Conservation (phyloP, 176 grass and related monocot species). For the Phyllostachys edulis region DNA sequence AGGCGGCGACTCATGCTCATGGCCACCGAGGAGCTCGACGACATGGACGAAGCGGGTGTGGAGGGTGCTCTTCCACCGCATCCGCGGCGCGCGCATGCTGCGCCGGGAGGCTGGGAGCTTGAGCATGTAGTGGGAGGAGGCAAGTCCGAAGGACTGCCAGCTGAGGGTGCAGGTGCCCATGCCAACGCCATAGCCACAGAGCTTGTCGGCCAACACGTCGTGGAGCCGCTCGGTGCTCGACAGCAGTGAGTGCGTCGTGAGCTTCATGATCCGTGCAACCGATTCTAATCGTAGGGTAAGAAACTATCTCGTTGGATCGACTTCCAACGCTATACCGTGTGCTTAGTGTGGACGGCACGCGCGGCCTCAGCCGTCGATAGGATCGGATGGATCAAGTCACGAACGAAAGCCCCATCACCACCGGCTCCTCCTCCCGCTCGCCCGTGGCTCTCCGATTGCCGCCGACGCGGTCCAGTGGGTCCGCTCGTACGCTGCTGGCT, state of each 20-base stretch:
- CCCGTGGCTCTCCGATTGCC: conserved; percentile 36
- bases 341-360: too few species aligned
- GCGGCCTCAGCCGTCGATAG: too few species aligned
- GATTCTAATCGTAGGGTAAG: too few species aligned
- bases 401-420: neutral
- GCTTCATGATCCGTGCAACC: too few species aligned
- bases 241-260: too few species aligned
- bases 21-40: conserved; percentile 89
- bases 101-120: conserved; percentile 46
- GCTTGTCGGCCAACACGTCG: conserved; percentile 38
- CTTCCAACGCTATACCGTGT: too few species aligned
- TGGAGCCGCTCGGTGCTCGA: conserved; percentile 41
- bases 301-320: too few species aligned
- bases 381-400: too few species aligned
- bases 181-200: conserved; percentile 29
- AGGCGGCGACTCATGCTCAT: conserved; percentile 54
- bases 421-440: neutral
- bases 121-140: conserved; percentile 47
- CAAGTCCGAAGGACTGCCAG: neutral
- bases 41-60: conserved; percentile 87
- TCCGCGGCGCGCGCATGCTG: conserved; percentile 76
- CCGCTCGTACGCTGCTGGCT: conserved; percentile 30
- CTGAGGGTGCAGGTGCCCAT: neutral
- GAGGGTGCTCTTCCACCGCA: conserved; percentile 85
- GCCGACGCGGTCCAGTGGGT: conserved; percentile 63